Evolutionary conservation across 169 alveolate genomes (phyloP).

Genomic region (Besnoitia besnoiti): DNA sequence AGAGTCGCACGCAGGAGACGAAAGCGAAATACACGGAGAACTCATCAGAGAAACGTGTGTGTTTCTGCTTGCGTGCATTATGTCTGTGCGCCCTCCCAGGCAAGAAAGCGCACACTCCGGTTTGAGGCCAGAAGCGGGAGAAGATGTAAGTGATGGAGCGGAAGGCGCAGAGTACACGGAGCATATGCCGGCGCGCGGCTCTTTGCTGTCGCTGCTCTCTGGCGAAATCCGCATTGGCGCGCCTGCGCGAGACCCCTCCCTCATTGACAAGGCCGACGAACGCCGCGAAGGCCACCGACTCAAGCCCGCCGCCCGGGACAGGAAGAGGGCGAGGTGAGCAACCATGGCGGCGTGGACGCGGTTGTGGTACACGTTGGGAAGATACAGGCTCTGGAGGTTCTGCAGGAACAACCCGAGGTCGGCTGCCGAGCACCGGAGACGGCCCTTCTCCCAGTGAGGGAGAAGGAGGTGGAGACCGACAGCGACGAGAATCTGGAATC

Average conservation of each 20-base stretch:
- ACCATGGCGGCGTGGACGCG: constrained; percentile 75
- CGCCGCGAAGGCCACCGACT: constrained; percentile 2
- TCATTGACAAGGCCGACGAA: neutral
- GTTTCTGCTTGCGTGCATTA: no score
- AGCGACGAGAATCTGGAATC: constrained; percentile 30
- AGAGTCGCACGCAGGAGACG: no score
- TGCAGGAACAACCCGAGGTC: constrained; percentile 37
- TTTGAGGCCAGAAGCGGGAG: neutral
- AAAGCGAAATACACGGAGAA: no score
- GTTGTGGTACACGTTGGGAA: constrained; percentile 73
- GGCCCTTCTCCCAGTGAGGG: constrained; percentile 40
- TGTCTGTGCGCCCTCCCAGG: no score
- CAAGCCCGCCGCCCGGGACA: constrained; percentile 70
- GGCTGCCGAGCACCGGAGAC: constrained; percentile 3
- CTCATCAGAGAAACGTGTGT: no score
- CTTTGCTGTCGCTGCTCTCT: neutral
- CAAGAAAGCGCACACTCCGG: no score
- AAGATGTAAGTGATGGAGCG: neutral
- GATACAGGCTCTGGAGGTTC: constrained; percentile 57
- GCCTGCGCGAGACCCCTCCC: neutral
- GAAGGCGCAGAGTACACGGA: neutral
- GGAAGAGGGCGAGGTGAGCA: constrained; percentile 73
- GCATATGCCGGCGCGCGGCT: neutral
- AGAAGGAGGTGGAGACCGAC: constrained; percentile 57
- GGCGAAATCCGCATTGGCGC: neutral